A percentile compares a stretch with the other conserved stretches of the same genome.
phyloP scores from a whole-genome alignment of 495 filamentous ascomycete species.

The Poronia punctata region DNA sequence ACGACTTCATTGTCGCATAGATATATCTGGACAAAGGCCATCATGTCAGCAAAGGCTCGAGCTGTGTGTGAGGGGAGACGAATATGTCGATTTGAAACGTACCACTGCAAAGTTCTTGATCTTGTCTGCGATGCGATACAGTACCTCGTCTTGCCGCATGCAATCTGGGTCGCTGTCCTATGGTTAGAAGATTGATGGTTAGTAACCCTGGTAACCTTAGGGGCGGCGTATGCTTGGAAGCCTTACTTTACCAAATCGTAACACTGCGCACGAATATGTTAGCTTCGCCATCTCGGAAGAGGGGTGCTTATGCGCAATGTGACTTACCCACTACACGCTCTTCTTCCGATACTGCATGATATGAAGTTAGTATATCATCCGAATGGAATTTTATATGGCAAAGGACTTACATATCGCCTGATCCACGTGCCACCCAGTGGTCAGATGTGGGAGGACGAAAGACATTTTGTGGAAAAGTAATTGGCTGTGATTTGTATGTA shows the following conservation, averaged over 20 bases:
- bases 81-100: too few species aligned
- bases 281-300: background rate
- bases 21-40: constrained; percentile 52
- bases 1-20: constrained; percentile 90
- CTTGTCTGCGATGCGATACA: constrained; percentile 80
- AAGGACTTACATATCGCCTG: constrained; percentile 61
- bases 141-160: constrained; percentile 91
- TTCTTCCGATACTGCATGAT: constrained; percentile 60
- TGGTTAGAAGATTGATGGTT: background rate
- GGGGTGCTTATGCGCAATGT: constrained; percentile 59
- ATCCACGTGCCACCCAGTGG: constrained; percentile 93
- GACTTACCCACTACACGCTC: constrained; percentile 86
- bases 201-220: constrained; percentile 15
- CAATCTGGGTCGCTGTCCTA: constrained; percentile 40
- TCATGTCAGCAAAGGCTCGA: too few species aligned
- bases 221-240: too few species aligned
- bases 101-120: constrained; percentile 92
- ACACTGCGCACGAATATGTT: background rate
- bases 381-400: background rate
- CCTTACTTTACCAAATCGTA: constrained; percentile 12
- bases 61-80: too few species aligned
- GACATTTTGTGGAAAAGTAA: constrained; percentile 75
- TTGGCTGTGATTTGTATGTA: too few species aligned
- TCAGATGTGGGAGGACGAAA: constrained; percentile 86
- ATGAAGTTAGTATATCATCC: constrained; percentile 1